Evolutionary conservation across 345 rosid species (phyloP), one percentile per base, ranked within the genome.

Genomic region (Salix purpurea): DNA sequence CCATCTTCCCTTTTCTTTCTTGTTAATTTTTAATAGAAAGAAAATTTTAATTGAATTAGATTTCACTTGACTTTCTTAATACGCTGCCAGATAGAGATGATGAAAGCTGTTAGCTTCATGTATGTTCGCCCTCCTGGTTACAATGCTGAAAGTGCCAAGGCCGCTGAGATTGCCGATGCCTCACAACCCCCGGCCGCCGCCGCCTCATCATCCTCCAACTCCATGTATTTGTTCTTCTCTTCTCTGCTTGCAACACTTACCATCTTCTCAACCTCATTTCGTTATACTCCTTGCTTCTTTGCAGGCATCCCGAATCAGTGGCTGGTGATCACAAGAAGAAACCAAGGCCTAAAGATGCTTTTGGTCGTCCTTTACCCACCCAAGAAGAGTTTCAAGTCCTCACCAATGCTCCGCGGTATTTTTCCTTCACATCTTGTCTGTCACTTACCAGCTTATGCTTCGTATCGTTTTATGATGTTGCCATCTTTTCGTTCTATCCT

Each of bases 91-190:
- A 81, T 93, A 30, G 96, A 93, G 85, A 90, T 83, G 48, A 91
- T 96, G 97, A 90, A 93, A 89, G 99, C 97, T 19, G 97, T 95
- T 71, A 93, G 99, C 83, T 95, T 95, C 77, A 93, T 96, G 98
- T 96, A 93, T 78, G 89, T 96, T 75, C 96, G 99, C 2, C 98
- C 99, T 2, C 99, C 98, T 72, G 97, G 99, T 50, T 96, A 89
- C 83, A 91, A 89, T 85, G 86, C 97, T 7, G 99, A 96, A 83
- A 96, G 97, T 83, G 98, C 98, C 73, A 96, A 92, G 86, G 99
- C 94, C 32, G 99, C 99, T 2, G 99, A 93, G 80, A 70, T 89
- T 77, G 88, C 88, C 1, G 97, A 84, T 77, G 92, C 89, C 75
- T 82, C 76, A 79, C 85, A 82, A 74, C 79, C 5, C 62, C 74